Conservation (phyloP, 306 rosid species). For the Alnus rubra region DNA sequence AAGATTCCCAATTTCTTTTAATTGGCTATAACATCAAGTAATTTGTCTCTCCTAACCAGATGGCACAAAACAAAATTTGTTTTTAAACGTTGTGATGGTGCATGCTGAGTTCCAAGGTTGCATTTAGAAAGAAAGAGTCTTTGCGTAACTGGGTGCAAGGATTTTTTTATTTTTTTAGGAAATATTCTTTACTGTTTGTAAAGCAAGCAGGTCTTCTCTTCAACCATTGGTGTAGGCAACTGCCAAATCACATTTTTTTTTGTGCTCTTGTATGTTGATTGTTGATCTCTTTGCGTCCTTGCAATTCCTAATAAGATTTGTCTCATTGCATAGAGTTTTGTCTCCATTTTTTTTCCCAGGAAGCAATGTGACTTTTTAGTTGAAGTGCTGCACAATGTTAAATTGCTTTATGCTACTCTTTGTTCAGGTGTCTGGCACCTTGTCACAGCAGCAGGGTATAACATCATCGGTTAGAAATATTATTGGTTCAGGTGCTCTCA, state of each 20-base stretch:
- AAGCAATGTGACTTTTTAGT: neutral
- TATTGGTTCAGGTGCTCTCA: conserved; percentile 34
- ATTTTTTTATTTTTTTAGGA: no score
- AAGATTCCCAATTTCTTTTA: no score
- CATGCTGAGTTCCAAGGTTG: no score
- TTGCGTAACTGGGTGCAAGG: no score
- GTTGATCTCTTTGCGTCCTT: neutral
- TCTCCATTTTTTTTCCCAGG: neutral
- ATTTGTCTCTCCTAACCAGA: no score
- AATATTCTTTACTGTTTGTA: no score
- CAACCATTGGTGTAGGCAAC: neutral
- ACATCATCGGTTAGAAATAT: conserved; percentile 39
- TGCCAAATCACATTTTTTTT: neutral
- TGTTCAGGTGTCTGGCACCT: conserved; percentile 41
- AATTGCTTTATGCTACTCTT: conserved; percentile 22
- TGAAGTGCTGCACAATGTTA: neutral
- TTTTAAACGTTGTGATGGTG: no score
- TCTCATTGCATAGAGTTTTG: neutral
- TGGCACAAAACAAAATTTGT: no score
- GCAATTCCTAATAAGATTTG: neutral
- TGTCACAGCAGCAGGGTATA: conserved; percentile 38
- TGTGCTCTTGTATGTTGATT: neutral
- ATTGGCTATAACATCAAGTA: no score
- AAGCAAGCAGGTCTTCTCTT: no score
- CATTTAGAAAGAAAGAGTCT: no score